Percentiles rank a stretch among this genome's conserved stretches.
Conservation (phyloP, 2,329 filamentous ascomycete genomes). For the Aspergillus vadensis region DNA sequence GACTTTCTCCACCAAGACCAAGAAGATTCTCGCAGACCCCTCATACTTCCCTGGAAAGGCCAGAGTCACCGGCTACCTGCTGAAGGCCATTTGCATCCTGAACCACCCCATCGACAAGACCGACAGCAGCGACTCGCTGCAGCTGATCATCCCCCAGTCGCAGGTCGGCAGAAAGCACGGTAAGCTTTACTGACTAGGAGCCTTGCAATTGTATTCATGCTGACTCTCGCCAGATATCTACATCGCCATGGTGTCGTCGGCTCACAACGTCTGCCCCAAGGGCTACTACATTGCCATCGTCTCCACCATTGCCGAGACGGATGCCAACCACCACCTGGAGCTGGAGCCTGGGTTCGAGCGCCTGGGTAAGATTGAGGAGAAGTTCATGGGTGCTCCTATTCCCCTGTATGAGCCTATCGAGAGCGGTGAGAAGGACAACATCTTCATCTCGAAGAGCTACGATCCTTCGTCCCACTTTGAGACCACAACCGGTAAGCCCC, state of each 20-base stretch:
- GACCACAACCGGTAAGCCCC: slow-evolving; percentile 66
- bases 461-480: slow-evolving; percentile 98
- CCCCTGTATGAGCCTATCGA: slow-evolving; percentile 90
- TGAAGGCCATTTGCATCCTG: slow-evolving; percentile 96
- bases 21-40: slow-evolving; percentile 93
- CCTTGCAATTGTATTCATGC: slow-evolving; percentile 1
- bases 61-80: slow-evolving; percentile 81
- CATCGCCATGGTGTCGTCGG: slow-evolving; percentile 90
- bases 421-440: slow-evolving; percentile 79
- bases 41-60: slow-evolving; percentile 94
- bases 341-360: slow-evolving; percentile 89
- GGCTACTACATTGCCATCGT: slow-evolving; percentile 99
- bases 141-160: slow-evolving; percentile 96
- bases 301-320: slow-evolving; percentile 90
- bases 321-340: slow-evolving; percentile 93
- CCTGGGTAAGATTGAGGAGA: slow-evolving; percentile 91
- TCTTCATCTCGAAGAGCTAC: slow-evolving; percentile 98
- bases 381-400: slow-evolving; percentile 91
- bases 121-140: slow-evolving; percentile 82
- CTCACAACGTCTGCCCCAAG: slow-evolving; percentile 98
- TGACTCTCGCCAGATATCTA: slow-evolving; percentile 72
- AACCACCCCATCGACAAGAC: slow-evolving; percentile 93
- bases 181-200: slow-evolving; percentile 46
- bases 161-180: slow-evolving; percentile 96
- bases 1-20: slow-evolving; percentile 94